Evolutionary conservation across 768 basidiomycete genomes (phyloP).

Genomic region (Goffeauzyma gilvescens): DNA sequence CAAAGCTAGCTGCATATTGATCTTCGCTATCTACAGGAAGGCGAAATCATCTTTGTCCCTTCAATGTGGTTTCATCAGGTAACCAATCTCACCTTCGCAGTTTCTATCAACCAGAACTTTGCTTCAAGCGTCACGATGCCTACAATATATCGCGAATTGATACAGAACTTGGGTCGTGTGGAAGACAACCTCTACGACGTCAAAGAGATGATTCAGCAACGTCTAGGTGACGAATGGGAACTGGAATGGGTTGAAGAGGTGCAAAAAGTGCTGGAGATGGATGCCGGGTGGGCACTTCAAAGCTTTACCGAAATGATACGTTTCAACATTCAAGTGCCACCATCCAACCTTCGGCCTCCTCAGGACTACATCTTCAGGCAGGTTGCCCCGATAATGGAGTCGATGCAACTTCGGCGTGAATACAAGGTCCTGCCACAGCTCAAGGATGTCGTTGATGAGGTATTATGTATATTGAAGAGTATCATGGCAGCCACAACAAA

Average conservation of each 20-base stretch:
- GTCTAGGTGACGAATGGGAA: constrained; percentile 21
- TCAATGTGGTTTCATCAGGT: constrained; percentile 33
- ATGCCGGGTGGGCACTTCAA: constrained; percentile 27
- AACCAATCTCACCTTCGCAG: constrained; percentile 24
- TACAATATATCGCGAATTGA: constrained; percentile 28
- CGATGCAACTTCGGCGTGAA: constrained; percentile 1
- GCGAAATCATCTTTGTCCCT: constrained; percentile 31
- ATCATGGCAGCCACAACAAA: constrained; percentile 49
- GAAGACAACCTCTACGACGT: constrained; percentile 25
- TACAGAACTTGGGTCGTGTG: constrained; percentile 25
- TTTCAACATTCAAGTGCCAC: constrained; percentile 17
- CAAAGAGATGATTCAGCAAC: constrained; percentile 16
- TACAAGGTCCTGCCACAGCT: constrained; percentile 1
- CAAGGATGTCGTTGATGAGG: too few species aligned
- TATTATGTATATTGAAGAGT: background rate
- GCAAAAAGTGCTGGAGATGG: constrained; percentile 23
- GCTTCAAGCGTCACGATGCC: constrained; percentile 21
- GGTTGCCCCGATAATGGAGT: background rate
- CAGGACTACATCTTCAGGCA: background rate
- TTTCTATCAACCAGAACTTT: constrained; percentile 34
- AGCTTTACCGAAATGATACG: constrained; percentile 23
- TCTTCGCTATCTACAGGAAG: constrained; percentile 13
- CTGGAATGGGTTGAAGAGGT: constrained; percentile 27
- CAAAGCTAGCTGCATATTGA: background rate
- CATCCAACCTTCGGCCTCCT: background rate